Evolutionary conservation across 768 basidiomycete species (phyloP), one percentile per base, ranked within the genome.

Genomic region (Naganishia antarctica): DNA sequence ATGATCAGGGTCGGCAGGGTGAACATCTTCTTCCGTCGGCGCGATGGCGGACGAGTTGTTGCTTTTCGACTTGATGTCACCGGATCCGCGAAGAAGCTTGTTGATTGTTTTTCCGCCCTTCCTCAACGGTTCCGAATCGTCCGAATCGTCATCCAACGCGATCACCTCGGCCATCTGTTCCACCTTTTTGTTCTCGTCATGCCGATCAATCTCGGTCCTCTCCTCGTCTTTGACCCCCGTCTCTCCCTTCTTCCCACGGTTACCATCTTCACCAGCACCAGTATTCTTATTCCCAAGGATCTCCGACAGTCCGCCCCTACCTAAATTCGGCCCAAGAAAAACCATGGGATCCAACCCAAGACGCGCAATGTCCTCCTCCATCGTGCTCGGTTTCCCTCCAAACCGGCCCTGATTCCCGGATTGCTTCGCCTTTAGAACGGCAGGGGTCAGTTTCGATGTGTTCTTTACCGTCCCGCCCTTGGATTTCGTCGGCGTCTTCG

Each of bases 21-120:
- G 51, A n/a, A 59, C 53, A 21, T 64, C 63, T 23, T 64, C 53
- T 23, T 64, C 45, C 13, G 57, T 58, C 9, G 63, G 63, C 16
- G 62, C 62, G 11, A 41, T 59, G 25, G 37, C 40, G 4, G 50
- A 46, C 15, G 32, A n/a, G n/a, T n/a, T 31, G 12, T 43, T 44
- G 13, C 41, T 31, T 16, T 44, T 25, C 32, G 16, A 8, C 46
- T 62, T 61, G 41, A 1, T 4, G 16, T n/a, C 8, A 7, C 7
- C 13, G 16, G 61, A 50, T 37, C 49, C 61, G 5, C 50, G 50
- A n/a, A 51, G 31, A 29, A 51, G 50, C 18, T 51, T 32, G 18
- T 51, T 51, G 29, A 13, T 51, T 34, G 28, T n/a, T 32, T 29
- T 29, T 25, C n/a, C n/a, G n/a, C n/a, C n/a, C n/a, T 29, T n/a